Conservation (phyloP, 495 filamentous ascomycete genomes). For the Hypoxylon subgilvum region DNA sequence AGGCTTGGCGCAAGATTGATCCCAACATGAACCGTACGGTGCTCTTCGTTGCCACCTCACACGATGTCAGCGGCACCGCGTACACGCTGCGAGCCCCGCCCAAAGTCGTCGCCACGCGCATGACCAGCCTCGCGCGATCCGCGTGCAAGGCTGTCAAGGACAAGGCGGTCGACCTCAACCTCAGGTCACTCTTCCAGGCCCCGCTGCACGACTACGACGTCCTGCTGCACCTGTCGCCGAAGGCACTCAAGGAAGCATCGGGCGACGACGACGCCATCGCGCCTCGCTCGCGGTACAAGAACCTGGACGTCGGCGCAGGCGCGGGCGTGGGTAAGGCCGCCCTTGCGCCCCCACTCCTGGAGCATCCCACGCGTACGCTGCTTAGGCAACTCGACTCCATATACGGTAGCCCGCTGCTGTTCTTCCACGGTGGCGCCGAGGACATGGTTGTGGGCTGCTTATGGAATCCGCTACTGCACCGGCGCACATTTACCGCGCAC, state of each 20-base stretch:
- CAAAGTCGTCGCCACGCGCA: constrained; percentile 82
- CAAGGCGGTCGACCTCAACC: constrained; percentile 61
- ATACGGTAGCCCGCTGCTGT: constrained; percentile 69
- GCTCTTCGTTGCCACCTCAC: constrained; percentile 80
- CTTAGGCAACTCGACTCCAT: constrained; percentile 64
- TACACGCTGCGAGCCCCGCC: constrained; percentile 72
- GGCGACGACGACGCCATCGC: constrained; percentile 33
- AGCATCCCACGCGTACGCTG: constrained; percentile 58
- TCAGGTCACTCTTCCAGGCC: constrained; percentile 69
- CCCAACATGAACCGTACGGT: constrained; percentile 82
- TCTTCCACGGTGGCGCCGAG: constrained; percentile 70
- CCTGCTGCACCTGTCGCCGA: constrained; percentile 70
- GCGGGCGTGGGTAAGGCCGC: constrained; percentile 42
- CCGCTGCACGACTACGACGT: constrained; percentile 82
- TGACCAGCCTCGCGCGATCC: constrained; percentile 78
- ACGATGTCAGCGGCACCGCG: constrained; percentile 75
- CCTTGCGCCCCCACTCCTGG: constrained; percentile 52
- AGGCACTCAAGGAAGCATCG: constrained; percentile 48
- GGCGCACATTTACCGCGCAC: constrained; percentile 69
- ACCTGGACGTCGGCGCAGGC: constrained; percentile 60
- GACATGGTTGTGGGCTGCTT: constrained; percentile 72
- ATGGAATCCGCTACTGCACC: constrained; percentile 73
- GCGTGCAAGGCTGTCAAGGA: constrained; percentile 67
- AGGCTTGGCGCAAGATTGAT: constrained; percentile 83
- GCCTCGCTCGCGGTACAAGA: constrained; percentile 68